Evolutionary conservation across 352 stramenopile genomes (phyloP), one percentile per base, ranked within the genome.

Genomic region (Phytophthora cryptogea): DNA sequence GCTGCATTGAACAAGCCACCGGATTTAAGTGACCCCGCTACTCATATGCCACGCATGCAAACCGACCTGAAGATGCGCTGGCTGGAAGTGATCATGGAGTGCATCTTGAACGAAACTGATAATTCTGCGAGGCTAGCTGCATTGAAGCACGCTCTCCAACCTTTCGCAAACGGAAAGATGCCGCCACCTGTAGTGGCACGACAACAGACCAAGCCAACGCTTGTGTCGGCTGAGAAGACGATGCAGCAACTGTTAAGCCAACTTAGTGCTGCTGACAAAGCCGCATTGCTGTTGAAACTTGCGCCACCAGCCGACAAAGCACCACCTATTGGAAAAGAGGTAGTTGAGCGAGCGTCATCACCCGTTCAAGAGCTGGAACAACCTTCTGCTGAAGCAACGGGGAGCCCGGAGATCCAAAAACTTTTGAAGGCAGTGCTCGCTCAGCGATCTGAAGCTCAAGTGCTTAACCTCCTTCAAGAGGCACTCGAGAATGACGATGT

Each of bases 1-100:
- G 41, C 49, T 30, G 53, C 50, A 5, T 48, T 50, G 40, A 72
- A 56, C 37, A 59, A 30, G 11, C 31, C 54, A 5, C 65, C 61
- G 30, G 40, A 59, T 37, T 17, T 68, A 1, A 78, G 63, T 28
- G 77, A 86, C 16, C 74, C 77, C 0, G 58, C 67, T 2, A 8
- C 39, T 0, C 56, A 76, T 10, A 31, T 89, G 1, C 3, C 60
- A 1, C 37, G 53, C 28, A 84, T 89, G 78, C 68, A 62, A 16
- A 48, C 79, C 6, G 71, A 89, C n/a, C 20, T 75, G 41, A 92
- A 90, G 39, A 76, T 92, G 46, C 58, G 62, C 5, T 90, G 82
- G 82, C 51, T 90, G 30, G 76, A 92, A 8, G 66, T 63, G 13
- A 54, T 89, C 26, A 32, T 90, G 28, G 54, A 75, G 0, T 59